Evolutionary conservation across 305 asterid genomes (phyloP).

Genomic region (Solanum hybrid): DNA sequence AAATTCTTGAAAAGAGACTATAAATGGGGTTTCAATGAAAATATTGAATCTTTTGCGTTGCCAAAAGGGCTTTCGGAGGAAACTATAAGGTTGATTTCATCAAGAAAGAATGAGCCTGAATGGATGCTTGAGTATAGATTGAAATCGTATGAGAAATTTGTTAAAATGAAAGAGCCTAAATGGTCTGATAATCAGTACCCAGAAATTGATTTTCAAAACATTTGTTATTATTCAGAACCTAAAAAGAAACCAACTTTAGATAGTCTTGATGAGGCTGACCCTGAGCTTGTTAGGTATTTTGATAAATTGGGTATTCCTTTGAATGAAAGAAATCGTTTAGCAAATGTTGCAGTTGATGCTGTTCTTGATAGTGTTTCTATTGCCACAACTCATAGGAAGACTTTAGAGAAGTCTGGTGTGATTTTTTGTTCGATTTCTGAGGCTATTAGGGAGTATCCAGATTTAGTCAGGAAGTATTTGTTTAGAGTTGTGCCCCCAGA

Average conservation of each 20-base stretch:
- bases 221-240: constrained; percentile 85
- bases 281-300: constrained; percentile 71
- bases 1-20: constrained; percentile 76
- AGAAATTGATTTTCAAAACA: constrained; percentile 53
- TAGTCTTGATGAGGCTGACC: constrained; percentile 85
- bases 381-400: constrained; percentile 84
- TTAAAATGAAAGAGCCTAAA: constrained; percentile 63
- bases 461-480: constrained; percentile 60
- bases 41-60: constrained; percentile 76
- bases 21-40: constrained; percentile 75
- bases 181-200: constrained; percentile 91
- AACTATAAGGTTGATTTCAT: constrained; percentile 71
- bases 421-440: constrained; percentile 94
- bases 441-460: constrained; percentile 77
- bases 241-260: constrained; percentile 74
- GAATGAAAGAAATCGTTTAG: constrained; percentile 75
- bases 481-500: constrained; percentile 81
- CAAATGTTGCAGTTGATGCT: constrained; percentile 92
- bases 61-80: constrained; percentile 82
- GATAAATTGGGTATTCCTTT: constrained; percentile 79
- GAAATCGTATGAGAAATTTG: constrained; percentile 55
- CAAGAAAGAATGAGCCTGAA: constrained; percentile 56
- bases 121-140: constrained; percentile 89
- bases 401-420: constrained; percentile 73
- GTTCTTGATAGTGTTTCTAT: constrained; percentile 92